Evolutionary conservation across 2,329 filamentous ascomycete genomes (phyloP), one percentile per base, ranked within the genome.

Genomic region (Trichophyton verrucosum): DNA sequence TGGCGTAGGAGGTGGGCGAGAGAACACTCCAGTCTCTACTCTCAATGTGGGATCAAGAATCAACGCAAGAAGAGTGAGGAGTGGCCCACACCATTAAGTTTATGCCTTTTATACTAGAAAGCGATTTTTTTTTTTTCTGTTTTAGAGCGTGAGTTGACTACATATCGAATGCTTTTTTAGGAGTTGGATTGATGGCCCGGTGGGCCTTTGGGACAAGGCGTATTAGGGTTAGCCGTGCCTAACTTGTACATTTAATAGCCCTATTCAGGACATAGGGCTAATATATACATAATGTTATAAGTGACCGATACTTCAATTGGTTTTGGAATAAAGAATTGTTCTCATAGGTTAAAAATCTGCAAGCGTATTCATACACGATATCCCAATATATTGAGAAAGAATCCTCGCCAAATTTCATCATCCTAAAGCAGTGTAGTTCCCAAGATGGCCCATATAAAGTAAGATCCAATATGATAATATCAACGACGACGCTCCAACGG

Each of bases 1-100:
- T 22, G 46, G 57, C 51, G 62, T 61, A 38, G 56, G 74, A 61
- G 76, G 77, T 60, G 77, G 77, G 2, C 72, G 75, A 49, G 77
- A 80, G 65, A 79, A 80, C 63, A 24, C 40, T n/a, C 17, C 40
- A 2, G 30, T 57, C 11, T 30, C 55, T 20, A n/a, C 51, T 27
- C 30, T 55, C 13, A 20, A 17, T 9, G 27, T 20, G 6, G 36
- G 55, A 2, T 27, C 55, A 30, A 57, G 40, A 13, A 20, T 56
- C 4, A 56, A 56, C 58, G 67, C 69, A 24, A 70, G 73, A 58
- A 68, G 69, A 47, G 65, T 72, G 11, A 68, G 73, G 64, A 68
- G 61, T 36, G 68, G 69, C 36, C 66, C 22, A 9, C 51, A 27
- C n/a, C 24, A 36, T 17, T 55, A 20, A 55, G 30, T 55, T 33